Evolutionary conservation across 2,329 filamentous ascomycete species (phyloP), one percentile per base, ranked within the genome.

Genomic region (Aquanectria penicillioides): DNA sequence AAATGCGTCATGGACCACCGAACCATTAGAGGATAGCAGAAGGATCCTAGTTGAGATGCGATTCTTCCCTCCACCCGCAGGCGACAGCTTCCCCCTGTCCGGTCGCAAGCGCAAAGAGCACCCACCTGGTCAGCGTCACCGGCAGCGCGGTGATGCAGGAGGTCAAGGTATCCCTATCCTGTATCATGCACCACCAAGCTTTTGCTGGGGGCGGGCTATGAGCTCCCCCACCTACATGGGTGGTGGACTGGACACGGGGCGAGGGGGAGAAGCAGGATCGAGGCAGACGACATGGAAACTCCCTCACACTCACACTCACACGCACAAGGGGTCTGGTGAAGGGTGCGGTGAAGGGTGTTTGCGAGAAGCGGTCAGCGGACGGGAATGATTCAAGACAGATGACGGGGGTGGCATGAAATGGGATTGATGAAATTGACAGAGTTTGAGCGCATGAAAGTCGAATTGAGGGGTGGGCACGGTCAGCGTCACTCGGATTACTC

Each of bases 31-130:
- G 18, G 28, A 23, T 25, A 22, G 22, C 29, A 18, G n/a, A 28
- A 25, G 17, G 38, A 1, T 20, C 38, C n/a, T 2, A 12, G 23
- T 12, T 28, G 47, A 17, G 18, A 26, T 6, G 15, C 28, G 23
- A 28, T 46, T 15, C 40, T 25, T 56, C 52, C 44, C 26, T 56
- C 52, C 44, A 56, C 29, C 52, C 52, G 52, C 22, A 49, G 28
- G 20, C 22, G 12, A 48, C 12, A 34, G 31, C 17, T 34, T 57
- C 47, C 54, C 54, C 54, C 54, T 57, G 54, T 12, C 54, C 40
- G 47, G 41, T 11, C 8, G 47, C 47, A 15, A 37, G 28, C 22
- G 23, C 20, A 40, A 36, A 50, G 34, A 29, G 17, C 34, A 20
- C 36, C 47, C 41, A 29, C 26, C 31, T 13, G n/a, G 18, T 15